A percentile compares a stretch with the other conserved stretches of the same genome.
Evolutionary conservation across 2,329 filamentous ascomycete genomes (phyloP).

Genomic region (Clonostachys sp.): DNA sequence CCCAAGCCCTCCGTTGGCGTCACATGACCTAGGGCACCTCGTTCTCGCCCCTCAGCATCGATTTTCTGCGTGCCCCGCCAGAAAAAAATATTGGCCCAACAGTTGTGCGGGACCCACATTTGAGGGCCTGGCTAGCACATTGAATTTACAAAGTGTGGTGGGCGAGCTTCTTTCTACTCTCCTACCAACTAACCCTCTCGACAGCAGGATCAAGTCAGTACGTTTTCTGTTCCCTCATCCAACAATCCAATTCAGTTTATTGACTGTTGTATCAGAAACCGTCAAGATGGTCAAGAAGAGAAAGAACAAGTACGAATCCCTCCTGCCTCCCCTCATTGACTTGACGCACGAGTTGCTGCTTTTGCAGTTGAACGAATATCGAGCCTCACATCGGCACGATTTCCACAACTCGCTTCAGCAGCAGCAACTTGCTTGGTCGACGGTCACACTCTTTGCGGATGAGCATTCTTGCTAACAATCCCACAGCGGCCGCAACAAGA

Average conservation of each 20-base stretch:
- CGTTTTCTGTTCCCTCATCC: conserved; percentile 12
- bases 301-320: conserved; percentile 56
- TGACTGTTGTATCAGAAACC: conserved; percentile 41
- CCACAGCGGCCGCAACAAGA: conserved; percentile 95
- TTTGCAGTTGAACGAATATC: too few species aligned
- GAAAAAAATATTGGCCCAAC: conserved; percentile 5
- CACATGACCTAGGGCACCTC: background rate
- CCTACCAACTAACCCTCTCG: conserved; percentile 10
- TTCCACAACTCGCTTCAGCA: background rate
- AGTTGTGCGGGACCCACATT: conserved; percentile 16
- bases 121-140: conserved; percentile 1
- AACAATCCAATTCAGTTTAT: conserved; percentile 12
- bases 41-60: background rate
- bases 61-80: background rate
- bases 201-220: conserved; percentile 17
- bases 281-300: conserved; percentile 70
- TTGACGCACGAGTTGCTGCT: too few species aligned
- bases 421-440: background rate
- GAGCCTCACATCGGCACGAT: too few species aligned
- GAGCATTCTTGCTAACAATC: conserved; percentile 9
- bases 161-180: conserved; percentile 9
- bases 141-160: conserved; percentile 5
- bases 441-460: background rate
- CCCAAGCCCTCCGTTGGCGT: too few species aligned
- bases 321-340: background rate